These are phyloP conservation scores for Kodamaea laetipori DNA, from an alignment of 805 yeast species.

Conservation along the genomic window DNA sequence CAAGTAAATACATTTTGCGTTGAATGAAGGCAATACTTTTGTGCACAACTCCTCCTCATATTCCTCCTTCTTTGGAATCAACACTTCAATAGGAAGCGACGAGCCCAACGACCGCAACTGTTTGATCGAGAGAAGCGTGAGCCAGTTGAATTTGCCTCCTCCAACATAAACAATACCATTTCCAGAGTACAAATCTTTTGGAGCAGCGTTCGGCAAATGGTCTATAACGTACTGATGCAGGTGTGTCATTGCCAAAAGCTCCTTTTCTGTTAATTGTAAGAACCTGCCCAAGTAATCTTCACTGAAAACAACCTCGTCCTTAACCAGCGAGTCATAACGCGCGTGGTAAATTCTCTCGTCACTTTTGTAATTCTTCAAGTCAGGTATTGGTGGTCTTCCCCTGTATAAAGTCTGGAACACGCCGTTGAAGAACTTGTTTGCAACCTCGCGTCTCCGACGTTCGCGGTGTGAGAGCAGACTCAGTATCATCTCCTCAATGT, in stretches of 20 bases:
- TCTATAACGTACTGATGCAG: conserved; percentile 51
- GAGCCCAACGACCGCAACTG: conserved; percentile 68
- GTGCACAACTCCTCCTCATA: conserved; percentile 64
- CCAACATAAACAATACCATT: conserved; percentile 73
- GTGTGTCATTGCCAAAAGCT: conserved; percentile 43
- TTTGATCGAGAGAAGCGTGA: conserved; percentile 64
- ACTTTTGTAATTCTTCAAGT: conserved; percentile 46
- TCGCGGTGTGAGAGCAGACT: conserved; percentile 6
- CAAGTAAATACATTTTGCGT: conserved; percentile 42
- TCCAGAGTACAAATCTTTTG: conserved; percentile 40
- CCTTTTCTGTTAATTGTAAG: conserved; percentile 46
- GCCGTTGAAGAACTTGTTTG: conserved; percentile 44
- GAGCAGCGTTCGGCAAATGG: conserved; percentile 45
- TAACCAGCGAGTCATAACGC: conserved; percentile 39
- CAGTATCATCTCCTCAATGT: conserved; percentile 4
- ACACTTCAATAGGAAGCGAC: conserved; percentile 75
- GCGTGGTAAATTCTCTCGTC: conserved; percentile 56
- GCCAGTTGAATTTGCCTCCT: conserved; percentile 77
- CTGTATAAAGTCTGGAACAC: conserved; percentile 45
- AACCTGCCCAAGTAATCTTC: conserved; percentile 55
- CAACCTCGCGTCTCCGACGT: conserved; percentile 20
- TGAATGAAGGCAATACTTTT: conserved; percentile 38
- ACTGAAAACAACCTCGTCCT: conserved; percentile 41
- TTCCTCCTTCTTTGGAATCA: conserved; percentile 70
- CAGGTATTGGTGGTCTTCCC: conserved; percentile 48